phyloP scores from a whole-genome alignment of 2,329 filamentous ascomycete species.

The Aspergillus oerlinghausenensis region DNA sequence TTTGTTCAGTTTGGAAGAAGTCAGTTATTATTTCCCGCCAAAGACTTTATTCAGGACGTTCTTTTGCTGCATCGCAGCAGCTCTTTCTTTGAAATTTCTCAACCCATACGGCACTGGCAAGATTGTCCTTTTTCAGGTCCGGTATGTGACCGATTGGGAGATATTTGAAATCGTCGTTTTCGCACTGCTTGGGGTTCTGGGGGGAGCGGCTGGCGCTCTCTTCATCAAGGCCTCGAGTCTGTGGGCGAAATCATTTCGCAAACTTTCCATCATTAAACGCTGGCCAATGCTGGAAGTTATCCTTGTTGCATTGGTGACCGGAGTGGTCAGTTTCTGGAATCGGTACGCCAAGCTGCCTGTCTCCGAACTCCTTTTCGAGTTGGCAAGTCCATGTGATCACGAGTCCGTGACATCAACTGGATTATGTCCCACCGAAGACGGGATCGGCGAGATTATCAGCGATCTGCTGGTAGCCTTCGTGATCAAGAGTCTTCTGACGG shows the following conservation, averaged over 20 bases:
- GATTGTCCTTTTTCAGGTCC: conserved; percentile 93
- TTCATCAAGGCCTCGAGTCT: conserved; percentile 94
- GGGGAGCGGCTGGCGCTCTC: conserved; percentile 77
- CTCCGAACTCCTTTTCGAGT: conserved; percentile 81
- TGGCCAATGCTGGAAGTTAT: conserved; percentile 83
- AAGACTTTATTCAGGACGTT: conserved; percentile 97
- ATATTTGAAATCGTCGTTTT: conserved; percentile 87
- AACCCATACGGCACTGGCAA: conserved; percentile 96
- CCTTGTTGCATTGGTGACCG: conserved; percentile 80
- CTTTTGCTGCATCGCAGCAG: conserved; percentile 92
- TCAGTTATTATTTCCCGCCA: conserved; percentile 92
- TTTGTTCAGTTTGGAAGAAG: conserved; percentile 89
- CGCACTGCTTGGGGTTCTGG: conserved; percentile 77
- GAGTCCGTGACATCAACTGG: conserved; percentile 65
- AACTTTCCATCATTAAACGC: conserved; percentile 72
- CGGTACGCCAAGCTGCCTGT: conserved; percentile 82
- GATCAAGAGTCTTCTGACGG: conserved; percentile 83
- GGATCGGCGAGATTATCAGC: conserved; percentile 72
- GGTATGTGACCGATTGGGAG: conserved; percentile 86
- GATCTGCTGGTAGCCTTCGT: conserved; percentile 74
- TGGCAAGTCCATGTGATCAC: conserved; percentile 77
- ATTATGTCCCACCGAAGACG: conserved; percentile 69
- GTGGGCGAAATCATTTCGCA: conserved; percentile 87
- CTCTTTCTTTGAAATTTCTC: conserved; percentile 85
- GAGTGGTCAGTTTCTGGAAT: conserved; percentile 89